Percentiles rank a stretch among this genome's conserved stretches.
Evolutionary conservation across 768 basidiomycete species (phyloP).

Genomic region (Boletus pseudo-olivaceus): DNA sequence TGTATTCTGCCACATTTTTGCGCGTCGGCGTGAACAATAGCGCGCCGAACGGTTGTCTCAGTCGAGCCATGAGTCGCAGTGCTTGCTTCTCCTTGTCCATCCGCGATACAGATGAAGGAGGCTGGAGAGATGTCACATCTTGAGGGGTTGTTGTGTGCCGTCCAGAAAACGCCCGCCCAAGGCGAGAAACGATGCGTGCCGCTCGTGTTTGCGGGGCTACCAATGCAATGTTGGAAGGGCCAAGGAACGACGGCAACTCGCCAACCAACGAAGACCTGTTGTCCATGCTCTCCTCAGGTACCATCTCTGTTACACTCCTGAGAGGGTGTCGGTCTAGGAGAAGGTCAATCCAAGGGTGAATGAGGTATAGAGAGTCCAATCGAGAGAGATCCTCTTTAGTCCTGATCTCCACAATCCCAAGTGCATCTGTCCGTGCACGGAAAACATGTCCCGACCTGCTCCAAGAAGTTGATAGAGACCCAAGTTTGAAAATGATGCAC

Average conservation of each 20-base stretch:
- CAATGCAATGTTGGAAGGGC: neutral
- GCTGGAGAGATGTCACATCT: neutral
- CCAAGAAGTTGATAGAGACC: neutral
- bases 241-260: neutral
- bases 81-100: neutral
- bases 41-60: too few species aligned
- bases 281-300: neutral
- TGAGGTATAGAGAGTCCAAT: neutral
- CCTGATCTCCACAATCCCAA: too few species aligned
- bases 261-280: neutral
- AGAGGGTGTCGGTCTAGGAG: neutral
- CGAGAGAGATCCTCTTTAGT: too few species aligned
- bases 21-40: neutral
- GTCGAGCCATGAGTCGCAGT: neutral
- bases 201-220: neutral
- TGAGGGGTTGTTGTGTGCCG: neutral
- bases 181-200: neutral
- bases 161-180: neutral
- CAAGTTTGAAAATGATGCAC: neutral
- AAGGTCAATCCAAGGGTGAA: slow-evolving; percentile 9
- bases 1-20: neutral
- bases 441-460: too few species aligned
- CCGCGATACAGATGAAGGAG: neutral
- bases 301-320: neutral
- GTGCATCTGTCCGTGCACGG: too few species aligned